Percentiles rank a stretch among this genome's conserved stretches.
phyloP scores from a whole-genome alignment of 345 rosid species.

The Triadica sebifera region DNA sequence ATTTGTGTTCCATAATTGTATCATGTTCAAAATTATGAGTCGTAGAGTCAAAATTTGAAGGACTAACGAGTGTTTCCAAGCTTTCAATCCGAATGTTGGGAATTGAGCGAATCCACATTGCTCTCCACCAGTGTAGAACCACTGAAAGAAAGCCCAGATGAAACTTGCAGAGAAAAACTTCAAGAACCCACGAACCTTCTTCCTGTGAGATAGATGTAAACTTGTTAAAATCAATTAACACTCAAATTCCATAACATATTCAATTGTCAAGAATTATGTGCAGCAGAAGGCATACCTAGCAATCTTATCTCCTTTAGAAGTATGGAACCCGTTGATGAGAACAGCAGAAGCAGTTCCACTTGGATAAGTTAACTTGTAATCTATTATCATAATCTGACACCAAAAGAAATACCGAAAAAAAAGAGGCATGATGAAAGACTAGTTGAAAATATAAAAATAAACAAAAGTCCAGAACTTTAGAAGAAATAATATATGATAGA shows the following conservation, averaged over 20 bases:
- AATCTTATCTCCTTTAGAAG: constrained; percentile 61
- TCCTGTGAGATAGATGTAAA: constrained; percentile 42
- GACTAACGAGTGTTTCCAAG: constrained; percentile 77
- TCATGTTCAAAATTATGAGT: too few relatives aligned
- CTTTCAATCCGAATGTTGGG: constrained; percentile 76
- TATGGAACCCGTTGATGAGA: constrained; percentile 84
- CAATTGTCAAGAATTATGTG: constrained; percentile 6
- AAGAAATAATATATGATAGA: not conserved
- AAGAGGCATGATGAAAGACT: constrained; percentile 8
- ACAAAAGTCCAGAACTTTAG: too few relatives aligned
- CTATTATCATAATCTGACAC: constrained; percentile 80
- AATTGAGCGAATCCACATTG: constrained; percentile 71
- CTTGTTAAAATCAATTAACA: not conserved
- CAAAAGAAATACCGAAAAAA: not conserved
- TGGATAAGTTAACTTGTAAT: constrained; percentile 75
- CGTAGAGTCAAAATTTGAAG: constrained; percentile 17
- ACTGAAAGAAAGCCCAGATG: constrained; percentile 82
- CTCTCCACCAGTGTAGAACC: constrained; percentile 75
- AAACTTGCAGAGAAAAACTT: constrained; percentile 68
- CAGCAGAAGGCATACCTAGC: constrained; percentile 55
- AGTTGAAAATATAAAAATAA: too few relatives aligned
- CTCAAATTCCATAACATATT: not conserved
- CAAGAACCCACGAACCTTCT: constrained; percentile 69
- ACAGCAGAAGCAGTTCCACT: constrained; percentile 95
- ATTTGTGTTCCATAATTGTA: too few relatives aligned